Conservation (phyloP, 164 flowering plant genomes). For the Buxus sempervirens region DNA sequence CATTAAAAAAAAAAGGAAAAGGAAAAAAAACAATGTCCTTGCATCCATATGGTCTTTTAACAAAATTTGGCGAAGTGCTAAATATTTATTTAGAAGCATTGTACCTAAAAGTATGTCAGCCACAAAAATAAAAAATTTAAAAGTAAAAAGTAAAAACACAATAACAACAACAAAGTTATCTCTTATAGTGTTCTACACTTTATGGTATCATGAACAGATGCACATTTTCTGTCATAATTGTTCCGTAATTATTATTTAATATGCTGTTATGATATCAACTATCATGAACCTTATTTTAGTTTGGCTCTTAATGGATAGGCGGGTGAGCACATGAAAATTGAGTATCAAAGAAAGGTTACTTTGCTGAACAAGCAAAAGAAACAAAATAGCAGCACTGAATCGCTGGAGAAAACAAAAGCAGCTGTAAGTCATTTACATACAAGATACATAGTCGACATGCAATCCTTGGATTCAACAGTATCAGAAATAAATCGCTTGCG, state of each 20-base stretch:
- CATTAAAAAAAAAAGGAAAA: too few relatives aligned
- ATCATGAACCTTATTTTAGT: constrained; percentile 1
- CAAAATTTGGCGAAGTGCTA: too few relatives aligned
- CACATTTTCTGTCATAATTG: not conserved
- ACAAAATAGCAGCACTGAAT: constrained; percentile 51
- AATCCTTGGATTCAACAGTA: constrained; percentile 88
- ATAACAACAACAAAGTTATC: too few relatives aligned
- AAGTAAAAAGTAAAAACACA: too few relatives aligned
- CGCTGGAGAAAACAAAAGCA: constrained; percentile 86
- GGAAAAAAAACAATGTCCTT: too few relatives aligned
- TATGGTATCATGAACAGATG: not conserved
- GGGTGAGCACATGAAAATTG: constrained; percentile 86
- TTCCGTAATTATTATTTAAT: not conserved
- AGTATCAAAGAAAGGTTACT: constrained; percentile 77
- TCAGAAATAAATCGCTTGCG: constrained; percentile 75
- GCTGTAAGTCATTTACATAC: constrained; percentile 96
- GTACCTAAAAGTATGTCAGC: too few relatives aligned
- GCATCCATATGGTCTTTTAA: too few relatives aligned
- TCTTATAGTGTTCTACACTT: too few relatives aligned
- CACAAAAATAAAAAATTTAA: too few relatives aligned
- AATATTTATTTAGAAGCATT: too few relatives aligned
- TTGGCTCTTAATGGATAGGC: constrained; percentile 44
- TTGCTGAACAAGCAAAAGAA: constrained; percentile 73
- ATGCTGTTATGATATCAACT: not conserved
- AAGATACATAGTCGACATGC: constrained; percentile 88